Evolutionary conservation across 345 rosid genomes (phyloP).

Genomic region (Linum tenue): DNA sequence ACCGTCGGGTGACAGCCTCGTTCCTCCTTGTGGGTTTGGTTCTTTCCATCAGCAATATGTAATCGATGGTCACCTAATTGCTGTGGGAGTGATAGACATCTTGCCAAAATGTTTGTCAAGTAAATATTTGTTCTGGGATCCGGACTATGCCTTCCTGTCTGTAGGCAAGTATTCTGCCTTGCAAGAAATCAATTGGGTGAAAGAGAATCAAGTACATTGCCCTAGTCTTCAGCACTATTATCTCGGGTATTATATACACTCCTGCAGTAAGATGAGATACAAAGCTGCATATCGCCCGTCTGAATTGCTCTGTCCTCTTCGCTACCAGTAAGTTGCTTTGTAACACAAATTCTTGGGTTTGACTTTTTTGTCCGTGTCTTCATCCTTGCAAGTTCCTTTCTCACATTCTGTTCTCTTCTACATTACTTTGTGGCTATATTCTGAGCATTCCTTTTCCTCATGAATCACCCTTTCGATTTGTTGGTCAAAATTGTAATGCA

Average conservation of each 20-base stretch:
- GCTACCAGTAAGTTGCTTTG: constrained; percentile 57
- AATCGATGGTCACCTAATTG: constrained; percentile 73
- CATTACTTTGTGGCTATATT: neutral
- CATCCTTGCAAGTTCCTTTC: neutral
- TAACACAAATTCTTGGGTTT: constrained; percentile 4
- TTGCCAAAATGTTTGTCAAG: constrained; percentile 95
- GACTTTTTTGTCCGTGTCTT: neutral
- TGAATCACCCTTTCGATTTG: neutral
- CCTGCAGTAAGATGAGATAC: constrained; percentile 96
- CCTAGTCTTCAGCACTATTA: constrained; percentile 80
- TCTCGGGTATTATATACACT: constrained; percentile 95
- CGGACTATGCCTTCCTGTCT: constrained; percentile 79
- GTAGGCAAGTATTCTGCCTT: constrained; percentile 85
- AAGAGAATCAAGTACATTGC: constrained; percentile 52
- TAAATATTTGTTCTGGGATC: constrained; percentile 96
- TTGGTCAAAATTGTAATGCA: neutral
- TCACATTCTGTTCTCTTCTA: neutral
- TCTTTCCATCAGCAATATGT: constrained; percentile 94
- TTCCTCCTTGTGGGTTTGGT: constrained; percentile 82
- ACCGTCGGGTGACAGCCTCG: constrained; percentile 49
- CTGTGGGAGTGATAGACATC: constrained; percentile 88
- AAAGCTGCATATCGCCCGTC: constrained; percentile 91
- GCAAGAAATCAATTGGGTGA: constrained; percentile 81
- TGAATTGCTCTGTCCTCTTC: constrained; percentile 94
- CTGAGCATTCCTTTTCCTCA: neutral